Percentiles rank a stretch among this genome's conserved stretches.
Conservation (phyloP, 2,329 filamentous ascomycete species). For the Tricladium varicosporioides region DNA sequence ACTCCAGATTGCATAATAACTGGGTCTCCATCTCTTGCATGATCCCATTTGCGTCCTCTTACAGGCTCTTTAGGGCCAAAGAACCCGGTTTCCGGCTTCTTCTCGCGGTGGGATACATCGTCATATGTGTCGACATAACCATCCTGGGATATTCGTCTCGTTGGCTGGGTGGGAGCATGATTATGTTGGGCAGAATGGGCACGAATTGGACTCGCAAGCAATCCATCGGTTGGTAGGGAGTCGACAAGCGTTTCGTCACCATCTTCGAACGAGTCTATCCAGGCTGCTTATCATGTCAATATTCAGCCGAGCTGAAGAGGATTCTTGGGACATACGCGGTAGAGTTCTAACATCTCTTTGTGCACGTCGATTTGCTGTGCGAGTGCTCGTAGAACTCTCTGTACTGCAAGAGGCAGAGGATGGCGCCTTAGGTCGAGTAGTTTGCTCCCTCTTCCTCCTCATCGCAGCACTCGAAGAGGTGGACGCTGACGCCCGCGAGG, state of each 20-base stretch:
- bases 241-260: conserved; percentile 21
- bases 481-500: conserved; percentile 23
- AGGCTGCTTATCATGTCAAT: conserved; percentile 28
- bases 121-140: conserved; percentile 33
- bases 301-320: background rate
- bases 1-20: conserved; percentile 32
- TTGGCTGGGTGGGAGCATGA: conserved; percentile 18
- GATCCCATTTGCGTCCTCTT: conserved; percentile 36
- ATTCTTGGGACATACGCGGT: conserved; percentile 26
- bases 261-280: conserved; percentile 34
- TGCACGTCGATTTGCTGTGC: conserved; percentile 20
- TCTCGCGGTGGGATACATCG: conserved; percentile 21
- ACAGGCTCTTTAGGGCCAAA: conserved; percentile 34
- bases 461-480: conserved; percentile 27
- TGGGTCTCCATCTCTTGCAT: conserved; percentile 33
- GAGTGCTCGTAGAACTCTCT: conserved; percentile 26
- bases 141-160: conserved; percentile 31
- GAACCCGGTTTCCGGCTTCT: conserved; percentile 30
- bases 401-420: conserved; percentile 30
- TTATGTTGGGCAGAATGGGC: conserved; percentile 32
- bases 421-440: conserved; percentile 22
- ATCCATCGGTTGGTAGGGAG: conserved; percentile 18
- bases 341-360: conserved; percentile 30
- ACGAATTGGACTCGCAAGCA: conserved; percentile 26
- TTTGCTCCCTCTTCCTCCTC: conserved; percentile 19